These are phyloP conservation scores for Pseudozyma pruni DNA, from an alignment of 1,284 basidiomycete genomes.

Conservation along the genomic window DNA sequence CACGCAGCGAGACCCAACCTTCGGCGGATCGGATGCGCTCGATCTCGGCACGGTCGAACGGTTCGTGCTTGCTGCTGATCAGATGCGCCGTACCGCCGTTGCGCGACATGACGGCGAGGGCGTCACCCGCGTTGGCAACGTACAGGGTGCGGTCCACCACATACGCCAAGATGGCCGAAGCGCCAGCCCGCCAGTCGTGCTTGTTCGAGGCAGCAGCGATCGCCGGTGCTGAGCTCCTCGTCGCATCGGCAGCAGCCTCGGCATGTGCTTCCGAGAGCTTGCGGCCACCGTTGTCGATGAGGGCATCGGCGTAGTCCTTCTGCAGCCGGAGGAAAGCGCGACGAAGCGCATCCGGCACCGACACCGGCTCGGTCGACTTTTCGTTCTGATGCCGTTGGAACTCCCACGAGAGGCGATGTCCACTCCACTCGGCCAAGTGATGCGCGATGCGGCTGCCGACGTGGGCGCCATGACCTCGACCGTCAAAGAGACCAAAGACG, in stretches of 20 bases:
- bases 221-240: slow-evolving; percentile 42
- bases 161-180: slow-evolving; percentile 88
- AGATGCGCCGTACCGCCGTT: slow-evolving; percentile 79
- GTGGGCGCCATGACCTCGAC: slow-evolving; percentile 70
- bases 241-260: slow-evolving; percentile 33
- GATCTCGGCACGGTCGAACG: slow-evolving; percentile 86
- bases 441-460: slow-evolving; percentile 74
- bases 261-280: slow-evolving; percentile 51
- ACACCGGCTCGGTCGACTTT: slow-evolving; percentile 30
- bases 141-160: slow-evolving; percentile 83
- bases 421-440: slow-evolving; percentile 58
- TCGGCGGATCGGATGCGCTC: slow-evolving; percentile 88
- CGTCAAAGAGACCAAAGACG: slow-evolving; percentile 93
- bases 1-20: slow-evolving; percentile 95
- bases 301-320: slow-evolving; percentile 62
- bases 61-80: slow-evolving; percentile 86
- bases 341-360: slow-evolving; percentile 58
- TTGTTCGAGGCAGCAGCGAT: slow-evolving; percentile 52
- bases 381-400: slow-evolving; percentile 46
- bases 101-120: slow-evolving; percentile 86
- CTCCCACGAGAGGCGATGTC: slow-evolving; percentile 56
- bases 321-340: slow-evolving; percentile 63
- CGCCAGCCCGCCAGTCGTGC: slow-evolving; percentile 68
- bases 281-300: slow-evolving; percentile 58
- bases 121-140: slow-evolving; percentile 89